Evolutionary conservation across 2,329 filamentous ascomycete species (phyloP), one percentile per base, ranked within the genome.

Genomic region (Nectriaceae sp.): DNA sequence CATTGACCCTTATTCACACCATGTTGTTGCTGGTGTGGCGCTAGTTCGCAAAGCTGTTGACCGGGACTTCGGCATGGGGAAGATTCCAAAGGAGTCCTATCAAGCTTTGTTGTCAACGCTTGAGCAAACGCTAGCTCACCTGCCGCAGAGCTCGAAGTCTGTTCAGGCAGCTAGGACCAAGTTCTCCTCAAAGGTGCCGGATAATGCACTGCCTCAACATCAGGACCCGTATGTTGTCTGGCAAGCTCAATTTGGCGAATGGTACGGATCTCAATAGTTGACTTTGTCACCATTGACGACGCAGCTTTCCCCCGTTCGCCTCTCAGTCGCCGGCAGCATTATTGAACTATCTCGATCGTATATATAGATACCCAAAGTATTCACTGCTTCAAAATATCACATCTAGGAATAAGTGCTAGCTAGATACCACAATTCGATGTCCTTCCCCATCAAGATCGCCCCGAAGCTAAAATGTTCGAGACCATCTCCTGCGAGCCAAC

Each of bases 1-100:
- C 8, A 64, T 68, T 18, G 65, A 68, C 35, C 64, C 65, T 5
- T 67, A 67, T 21, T 63, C 65, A 0, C 65, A 68, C 20, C 65
- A 67, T 24, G 57, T 64, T 19, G 63, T 67, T 2, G 64, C 63
- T 11, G 56, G 58, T 3, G 62, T 67, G 4, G 64, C 65, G 11
- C 49, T 67, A 3, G 40, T 65, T 20, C 57, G 57, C 2, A 66
- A 67, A 33, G 60, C 64, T 2, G 60, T 65, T 11, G 61, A 66
- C 5, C 52, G 65, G 2, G 64, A 67, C n/a, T 58, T 61, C 33
- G 45, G 38, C 5, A 22, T 24, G 15, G 58, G 56, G 0, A 65
- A 64, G 20, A 65, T 67, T 6, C 42, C 56, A 0, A 51, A 58
- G 16, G 62, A 61, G 15, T 61, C 65, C 2, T 61, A 65, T 20